phyloP scores from a whole-genome alignment of 2,329 filamentous ascomycete genomes.

The Phaeoacremonium minimum region DNA sequence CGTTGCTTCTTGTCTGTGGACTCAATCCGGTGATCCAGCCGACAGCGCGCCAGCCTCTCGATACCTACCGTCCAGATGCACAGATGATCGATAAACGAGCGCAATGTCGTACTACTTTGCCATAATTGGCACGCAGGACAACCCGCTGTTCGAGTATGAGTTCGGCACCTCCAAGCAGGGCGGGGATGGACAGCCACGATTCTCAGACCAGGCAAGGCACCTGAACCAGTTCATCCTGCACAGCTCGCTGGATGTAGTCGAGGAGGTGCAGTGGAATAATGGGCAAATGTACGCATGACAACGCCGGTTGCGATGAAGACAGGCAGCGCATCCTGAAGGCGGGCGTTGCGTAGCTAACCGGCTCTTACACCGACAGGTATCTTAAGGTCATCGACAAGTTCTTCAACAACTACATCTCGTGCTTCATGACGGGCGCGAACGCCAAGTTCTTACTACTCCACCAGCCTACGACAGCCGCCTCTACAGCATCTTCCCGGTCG shows the following conservation, averaged over 20 bases:
- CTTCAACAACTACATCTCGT: conserved; percentile 91
- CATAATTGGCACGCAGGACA: conserved; percentile 92
- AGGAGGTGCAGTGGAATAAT: conserved; percentile 91
- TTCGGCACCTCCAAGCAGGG: conserved; percentile 96
- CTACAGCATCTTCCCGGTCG: conserved; percentile 39
- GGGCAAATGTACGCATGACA: conserved; percentile 64
- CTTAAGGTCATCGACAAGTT: conserved; percentile 96
- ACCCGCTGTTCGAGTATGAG: conserved; percentile 92
- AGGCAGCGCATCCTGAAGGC: too few relatives aligned
- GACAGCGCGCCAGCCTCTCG: too few relatives aligned
- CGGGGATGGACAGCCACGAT: conserved; percentile 87
- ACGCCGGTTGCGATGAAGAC: conserved; percentile 8
- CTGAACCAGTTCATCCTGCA: conserved; percentile 98
- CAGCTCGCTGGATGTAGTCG: conserved; percentile 87
- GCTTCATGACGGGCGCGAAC: conserved; percentile 89
- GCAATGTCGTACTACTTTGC: conserved; percentile 98
- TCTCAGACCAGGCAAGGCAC: conserved; percentile 81
- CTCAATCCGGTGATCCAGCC: too few relatives aligned
- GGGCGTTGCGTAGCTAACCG: too few relatives aligned
- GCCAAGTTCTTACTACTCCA: conserved; percentile 93
- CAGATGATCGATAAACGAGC: conserved; percentile 21
- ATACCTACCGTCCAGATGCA: too few relatives aligned
- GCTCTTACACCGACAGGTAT: conserved; percentile 63
- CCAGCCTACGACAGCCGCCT: conserved; percentile 55
- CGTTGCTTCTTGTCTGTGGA: too few relatives aligned